Base-by-base conservation (phyloP, 805 yeast species). In the Cyberlindnera xishuangbannaensis region DNA sequence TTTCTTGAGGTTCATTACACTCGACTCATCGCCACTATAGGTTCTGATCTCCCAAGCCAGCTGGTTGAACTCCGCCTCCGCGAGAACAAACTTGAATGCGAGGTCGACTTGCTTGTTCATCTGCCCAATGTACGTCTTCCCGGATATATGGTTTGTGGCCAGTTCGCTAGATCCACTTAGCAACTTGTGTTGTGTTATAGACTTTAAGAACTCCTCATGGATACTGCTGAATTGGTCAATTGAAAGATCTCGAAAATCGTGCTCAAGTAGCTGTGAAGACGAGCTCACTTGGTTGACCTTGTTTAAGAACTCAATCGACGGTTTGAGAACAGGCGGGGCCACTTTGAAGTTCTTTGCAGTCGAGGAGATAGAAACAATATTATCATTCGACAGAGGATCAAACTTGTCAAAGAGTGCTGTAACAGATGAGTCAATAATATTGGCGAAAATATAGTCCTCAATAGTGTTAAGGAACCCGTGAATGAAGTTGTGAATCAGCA, bases 221-320 rank as follows among this genome's bases (percentile, higher is more conserved):
- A 58, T 27, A 4, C 37, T 15, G n/a, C 45, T 43, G 10, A 79
- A 47, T 27, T 75, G 77, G 42, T 77, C 79, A 30, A 79, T 53
- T 10, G 72, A 66, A 28, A 59, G 58, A 13, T 58, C 61, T 27
- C 55, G 55, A 33, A 47, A 36, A 0, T 29, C 35, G 20, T 43
- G 46, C 2, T 29, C 27, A 6, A 28, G 16, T 9, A n/a, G 37
- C 2, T 29, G 16, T 13, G 34, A 44, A 5, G 34, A 16, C 4
- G 20, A 16, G 9, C 36, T 39, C 5, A 29, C 25, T 3, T 37
- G 39, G 15, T 47, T 49, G 18, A 48, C 36, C 7, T 33, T 40
- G 3, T 28, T 31, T 28, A 53, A 37, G 31, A 50, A 50, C 7
- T 47, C 43, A 2, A 28, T 18, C 7, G 43, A 41, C 5, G 69